phyloP scores from a whole-genome alignment of 2,329 filamentous ascomycete genomes.

The Tolypocladium capitatum region DNA sequence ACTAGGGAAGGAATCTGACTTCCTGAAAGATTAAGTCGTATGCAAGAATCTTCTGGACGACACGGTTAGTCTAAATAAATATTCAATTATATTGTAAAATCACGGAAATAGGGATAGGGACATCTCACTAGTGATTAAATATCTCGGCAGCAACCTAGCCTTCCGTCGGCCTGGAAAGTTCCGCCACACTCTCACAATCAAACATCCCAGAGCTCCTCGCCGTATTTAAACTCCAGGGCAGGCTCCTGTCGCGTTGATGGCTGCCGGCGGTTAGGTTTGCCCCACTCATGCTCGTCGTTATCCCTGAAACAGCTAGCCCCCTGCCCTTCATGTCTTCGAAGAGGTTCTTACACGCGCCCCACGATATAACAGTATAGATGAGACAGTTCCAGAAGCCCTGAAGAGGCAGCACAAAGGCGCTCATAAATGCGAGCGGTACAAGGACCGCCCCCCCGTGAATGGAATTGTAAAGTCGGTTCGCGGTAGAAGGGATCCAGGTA shows the following conservation, averaged over 20 bases:
- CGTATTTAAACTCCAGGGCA: not conserved
- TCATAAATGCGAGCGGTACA: conserved; percentile 44
- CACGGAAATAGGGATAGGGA: no score
- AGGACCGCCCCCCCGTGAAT: conserved; percentile 23
- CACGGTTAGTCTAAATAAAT: no score
- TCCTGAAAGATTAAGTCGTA: no score
- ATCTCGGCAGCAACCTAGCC: no score
- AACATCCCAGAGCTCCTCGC: not conserved
- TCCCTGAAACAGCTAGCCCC: not conserved
- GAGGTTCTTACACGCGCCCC: conserved; percentile 35
- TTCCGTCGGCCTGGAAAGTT: not conserved
- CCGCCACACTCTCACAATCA: not conserved
- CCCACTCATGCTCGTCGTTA: not conserved
- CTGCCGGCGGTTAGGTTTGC: not conserved
- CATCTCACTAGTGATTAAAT: no score
- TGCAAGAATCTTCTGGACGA: no score
- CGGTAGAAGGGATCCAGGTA: conserved; percentile 58
- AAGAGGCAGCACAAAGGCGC: conserved; percentile 57
- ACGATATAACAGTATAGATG: conserved; percentile 56
- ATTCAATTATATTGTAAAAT: no score
- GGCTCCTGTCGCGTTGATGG: not conserved
- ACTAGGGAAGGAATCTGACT: no score
- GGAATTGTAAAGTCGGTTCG: conserved; percentile 57
- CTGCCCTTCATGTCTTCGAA: conserved; percentile 2
- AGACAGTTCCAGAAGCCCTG: conserved; percentile 69